A percentile compares a stretch with the other conserved stretches of the same genome.
Evolutionary conservation across 1,284 basidiomycete genomes (phyloP).

Genomic region (Moesziomyces aphidis): DNA sequence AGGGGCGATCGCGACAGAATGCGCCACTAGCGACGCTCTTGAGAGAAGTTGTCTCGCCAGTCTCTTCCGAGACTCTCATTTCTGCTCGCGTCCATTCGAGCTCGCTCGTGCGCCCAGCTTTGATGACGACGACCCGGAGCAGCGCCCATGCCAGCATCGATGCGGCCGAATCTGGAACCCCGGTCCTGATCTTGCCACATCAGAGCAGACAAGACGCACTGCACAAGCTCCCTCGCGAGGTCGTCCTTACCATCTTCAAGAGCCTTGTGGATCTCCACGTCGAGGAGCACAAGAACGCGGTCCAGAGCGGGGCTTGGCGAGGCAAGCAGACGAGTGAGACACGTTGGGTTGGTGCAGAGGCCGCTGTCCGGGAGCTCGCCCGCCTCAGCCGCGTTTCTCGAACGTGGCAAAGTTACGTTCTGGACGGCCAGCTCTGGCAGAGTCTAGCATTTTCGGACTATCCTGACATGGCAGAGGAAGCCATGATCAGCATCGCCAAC

Average conservation of each 20-base stretch:
- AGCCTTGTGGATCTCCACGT: conserved; percentile 31
- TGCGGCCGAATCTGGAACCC: conserved; percentile 11
- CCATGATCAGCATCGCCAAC: conserved; percentile 36
- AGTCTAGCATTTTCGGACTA: conserved; percentile 72
- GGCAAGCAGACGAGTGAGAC: conserved; percentile 29
- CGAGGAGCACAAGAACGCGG: conserved; percentile 15
- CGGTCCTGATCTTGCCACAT: conserved; percentile 25
- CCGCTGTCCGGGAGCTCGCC: conserved; percentile 39
- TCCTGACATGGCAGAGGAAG: conserved; percentile 44
- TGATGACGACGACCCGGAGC: conserved; percentile 35
- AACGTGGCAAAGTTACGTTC: conserved; percentile 80
- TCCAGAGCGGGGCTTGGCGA: conserved; percentile 27
- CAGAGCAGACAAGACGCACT: conserved; percentile 20
- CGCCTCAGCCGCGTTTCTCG: conserved; percentile 78
- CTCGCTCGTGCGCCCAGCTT: conserved; percentile 11
- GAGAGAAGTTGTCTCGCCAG: conserved; percentile 30
- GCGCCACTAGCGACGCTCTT: background rate
- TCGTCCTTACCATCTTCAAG: conserved; percentile 33
- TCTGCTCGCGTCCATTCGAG: conserved; percentile 31
- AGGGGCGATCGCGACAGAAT: background rate
- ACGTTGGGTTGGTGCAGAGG: conserved; percentile 32
- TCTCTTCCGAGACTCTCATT: conserved; percentile 38
- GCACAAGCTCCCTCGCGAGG: conserved; percentile 37
- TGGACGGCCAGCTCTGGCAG: conserved; percentile 89
- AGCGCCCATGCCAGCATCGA: conserved; percentile 34